Conservation (phyloP, 805 yeast genomes). For the Candida pini region DNA sequence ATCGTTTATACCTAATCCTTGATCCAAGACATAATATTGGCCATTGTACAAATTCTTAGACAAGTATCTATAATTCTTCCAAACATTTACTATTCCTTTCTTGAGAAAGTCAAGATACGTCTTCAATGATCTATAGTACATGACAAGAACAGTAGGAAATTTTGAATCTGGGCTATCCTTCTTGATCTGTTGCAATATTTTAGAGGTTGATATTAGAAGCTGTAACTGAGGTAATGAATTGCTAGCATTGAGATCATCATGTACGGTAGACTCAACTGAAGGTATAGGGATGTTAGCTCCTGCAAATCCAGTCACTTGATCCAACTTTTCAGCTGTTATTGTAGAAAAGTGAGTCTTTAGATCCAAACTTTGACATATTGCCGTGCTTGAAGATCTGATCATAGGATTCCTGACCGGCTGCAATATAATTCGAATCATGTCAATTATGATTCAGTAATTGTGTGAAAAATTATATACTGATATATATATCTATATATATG, state of each 20-base stretch:
- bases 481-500: no score
- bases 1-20: constrained; percentile 20
- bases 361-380: no score
- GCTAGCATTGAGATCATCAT: not conserved
- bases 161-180: constrained; percentile 5
- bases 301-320: no score
- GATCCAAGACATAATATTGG: constrained; percentile 25
- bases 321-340: no score
- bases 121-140: constrained; percentile 16
- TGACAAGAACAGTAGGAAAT: constrained; percentile 3
- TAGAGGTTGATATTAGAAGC: constrained; percentile 9
- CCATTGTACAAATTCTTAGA: constrained; percentile 21
- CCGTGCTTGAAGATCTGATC: no score
- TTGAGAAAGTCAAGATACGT: constrained; percentile 44
- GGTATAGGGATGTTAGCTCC: constrained; percentile 7
- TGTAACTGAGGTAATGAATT: constrained; percentile 2
- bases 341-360: no score
- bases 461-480: no score
- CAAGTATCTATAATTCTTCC: constrained; percentile 36
- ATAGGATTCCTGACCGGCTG: no score
- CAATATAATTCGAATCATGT: no score
- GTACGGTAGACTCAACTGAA: constrained; percentile 1
- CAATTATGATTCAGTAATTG: no score
- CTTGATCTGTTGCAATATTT: constrained; percentile 3
- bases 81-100: constrained; percentile 50